These are phyloP conservation scores for Cicer bijugum DNA, from an alignment of 306 rosid species.

Conservation along the genomic window DNA sequence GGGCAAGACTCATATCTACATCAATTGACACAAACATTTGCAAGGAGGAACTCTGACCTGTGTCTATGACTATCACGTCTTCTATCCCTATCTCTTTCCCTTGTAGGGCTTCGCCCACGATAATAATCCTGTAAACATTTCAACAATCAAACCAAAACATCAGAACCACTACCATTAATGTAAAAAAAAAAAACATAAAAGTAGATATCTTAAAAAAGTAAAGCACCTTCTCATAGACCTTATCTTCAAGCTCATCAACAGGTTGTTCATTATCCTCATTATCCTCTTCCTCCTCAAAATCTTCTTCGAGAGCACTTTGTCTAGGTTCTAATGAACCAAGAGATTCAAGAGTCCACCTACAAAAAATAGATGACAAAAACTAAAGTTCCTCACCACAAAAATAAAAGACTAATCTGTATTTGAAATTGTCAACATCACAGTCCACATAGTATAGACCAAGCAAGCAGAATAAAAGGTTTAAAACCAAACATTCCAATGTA, in stretches of 20 bases:
- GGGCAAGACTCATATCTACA: not conserved
- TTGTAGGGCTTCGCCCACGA: conserved; percentile 85
- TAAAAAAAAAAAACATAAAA: not conserved
- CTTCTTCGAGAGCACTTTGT: conserved; percentile 93
- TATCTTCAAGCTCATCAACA: conserved; percentile 72
- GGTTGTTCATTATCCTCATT: conserved; percentile 86
- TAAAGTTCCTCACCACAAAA: conserved; percentile 4
- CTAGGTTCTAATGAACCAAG: conserved; percentile 67
- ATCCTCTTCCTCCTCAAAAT: conserved; percentile 99
- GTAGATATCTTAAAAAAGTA: conserved; percentile 22
- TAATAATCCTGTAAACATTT: conserved; percentile 62
- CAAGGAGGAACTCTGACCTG: conserved; percentile 58
- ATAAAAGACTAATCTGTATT: not conserved
- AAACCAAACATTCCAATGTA: not conserved
- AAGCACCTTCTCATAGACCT: conserved; percentile 67
- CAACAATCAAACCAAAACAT: conserved; percentile 33
- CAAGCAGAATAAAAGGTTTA: not conserved
- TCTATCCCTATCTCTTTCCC: conserved; percentile 90
- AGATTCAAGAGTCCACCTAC: conserved; percentile 89
- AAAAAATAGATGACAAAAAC: conserved; percentile 7
- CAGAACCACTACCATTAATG: not conserved
- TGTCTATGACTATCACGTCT: conserved; percentile 89
- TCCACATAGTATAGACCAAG: not conserved
- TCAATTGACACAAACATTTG: conserved; percentile 15
- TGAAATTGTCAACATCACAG: conserved; percentile 8